phyloP scores from a whole-genome alignment of 1,284 basidiomycete genomes.

The Schizopora paradoxa region DNA sequence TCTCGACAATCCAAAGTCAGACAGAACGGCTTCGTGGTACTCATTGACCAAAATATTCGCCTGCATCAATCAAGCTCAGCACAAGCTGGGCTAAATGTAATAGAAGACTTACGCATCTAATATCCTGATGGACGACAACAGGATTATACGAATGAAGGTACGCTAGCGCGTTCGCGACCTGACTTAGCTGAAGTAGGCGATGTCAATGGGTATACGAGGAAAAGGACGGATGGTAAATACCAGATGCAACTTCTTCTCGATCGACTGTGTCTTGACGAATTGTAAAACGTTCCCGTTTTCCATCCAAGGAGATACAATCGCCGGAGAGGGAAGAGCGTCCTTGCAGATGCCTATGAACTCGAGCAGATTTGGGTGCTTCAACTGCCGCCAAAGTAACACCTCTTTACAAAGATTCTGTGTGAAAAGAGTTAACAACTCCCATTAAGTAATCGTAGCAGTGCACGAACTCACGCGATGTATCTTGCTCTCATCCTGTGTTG shows the following conservation, averaged over 20 bases:
- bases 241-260: not conserved
- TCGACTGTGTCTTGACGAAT: not conserved
- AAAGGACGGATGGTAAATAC: not conserved
- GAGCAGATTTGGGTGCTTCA: slow-evolving; percentile 8
- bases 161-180: slow-evolving; percentile 1
- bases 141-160: slow-evolving; percentile 3
- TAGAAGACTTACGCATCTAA: slow-evolving; percentile 9
- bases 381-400: slow-evolving; percentile 6
- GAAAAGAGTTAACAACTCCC: not conserved
- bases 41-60: slow-evolving; percentile 9
- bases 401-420: slow-evolving; percentile 5
- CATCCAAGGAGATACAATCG: slow-evolving; percentile 10
- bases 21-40: not conserved
- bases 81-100: not conserved
- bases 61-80: not conserved
- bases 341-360: slow-evolving; percentile 3
- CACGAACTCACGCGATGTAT: not conserved
- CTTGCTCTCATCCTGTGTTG: not conserved
- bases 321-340: not conserved
- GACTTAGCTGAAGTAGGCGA: not conserved
- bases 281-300: slow-evolving; percentile 3
- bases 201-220: not conserved
- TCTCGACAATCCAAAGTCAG: slow-evolving; percentile 12
- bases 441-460: not conserved
- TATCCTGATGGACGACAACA: slow-evolving; percentile 9